These are phyloP conservation scores for Tolypocladium inflatum DNA, from an alignment of 2,329 filamentous ascomycete genomes.

Conservation along the genomic window DNA sequence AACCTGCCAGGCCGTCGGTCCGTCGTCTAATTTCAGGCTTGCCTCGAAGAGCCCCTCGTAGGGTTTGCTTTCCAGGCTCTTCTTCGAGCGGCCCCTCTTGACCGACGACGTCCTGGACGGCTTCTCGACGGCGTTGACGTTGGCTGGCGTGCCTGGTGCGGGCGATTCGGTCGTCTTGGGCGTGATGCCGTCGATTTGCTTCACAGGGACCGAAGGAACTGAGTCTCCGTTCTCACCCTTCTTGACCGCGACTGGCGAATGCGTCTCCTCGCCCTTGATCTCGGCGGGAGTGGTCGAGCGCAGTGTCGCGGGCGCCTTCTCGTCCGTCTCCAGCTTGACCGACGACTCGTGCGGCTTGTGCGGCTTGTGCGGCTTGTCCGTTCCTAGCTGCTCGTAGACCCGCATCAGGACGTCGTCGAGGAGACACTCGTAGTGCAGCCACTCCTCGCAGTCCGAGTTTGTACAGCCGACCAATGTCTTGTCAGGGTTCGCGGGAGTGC, in stretches of 20 bases:
- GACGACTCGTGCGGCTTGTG: slow-evolving; percentile 29
- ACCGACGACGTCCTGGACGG: slow-evolving; percentile 15
- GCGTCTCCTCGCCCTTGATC: slow-evolving; percentile 37
- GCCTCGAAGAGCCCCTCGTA: slow-evolving; percentile 45
- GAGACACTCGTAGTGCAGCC: slow-evolving; percentile 58
- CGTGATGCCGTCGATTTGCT: slow-evolving; percentile 21
- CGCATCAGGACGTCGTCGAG: slow-evolving; percentile 41
- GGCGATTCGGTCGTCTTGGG: slow-evolving; percentile 20
- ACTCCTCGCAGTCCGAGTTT: slow-evolving; percentile 42
- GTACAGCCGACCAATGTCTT: slow-evolving; percentile 50
- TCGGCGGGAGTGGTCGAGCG: slow-evolving; percentile 43
- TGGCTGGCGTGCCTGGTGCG: slow-evolving; percentile 17
- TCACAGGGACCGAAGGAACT: slow-evolving; percentile 18
- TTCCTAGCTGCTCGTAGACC: slow-evolving; percentile 40
- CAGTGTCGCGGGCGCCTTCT: slow-evolving; percentile 9
- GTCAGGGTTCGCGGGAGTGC: slow-evolving; percentile 52
- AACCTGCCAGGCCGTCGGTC: slow-evolving; percentile 40
- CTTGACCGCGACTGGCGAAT: slow-evolving; percentile 44
- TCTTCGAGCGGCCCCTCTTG: slow-evolving; percentile 29
- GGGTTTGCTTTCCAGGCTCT: slow-evolving; percentile 28
- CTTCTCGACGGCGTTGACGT: slow-evolving; percentile 8
- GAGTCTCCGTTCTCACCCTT: slow-evolving; percentile 31
- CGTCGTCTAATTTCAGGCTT: slow-evolving; percentile 34
- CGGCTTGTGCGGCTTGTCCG: slow-evolving; percentile 39
- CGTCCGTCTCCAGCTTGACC: slow-evolving; percentile 30